phyloP scores from a whole-genome alignment of 768 basidiomycete species.

The Trametopsis cervina region DNA sequence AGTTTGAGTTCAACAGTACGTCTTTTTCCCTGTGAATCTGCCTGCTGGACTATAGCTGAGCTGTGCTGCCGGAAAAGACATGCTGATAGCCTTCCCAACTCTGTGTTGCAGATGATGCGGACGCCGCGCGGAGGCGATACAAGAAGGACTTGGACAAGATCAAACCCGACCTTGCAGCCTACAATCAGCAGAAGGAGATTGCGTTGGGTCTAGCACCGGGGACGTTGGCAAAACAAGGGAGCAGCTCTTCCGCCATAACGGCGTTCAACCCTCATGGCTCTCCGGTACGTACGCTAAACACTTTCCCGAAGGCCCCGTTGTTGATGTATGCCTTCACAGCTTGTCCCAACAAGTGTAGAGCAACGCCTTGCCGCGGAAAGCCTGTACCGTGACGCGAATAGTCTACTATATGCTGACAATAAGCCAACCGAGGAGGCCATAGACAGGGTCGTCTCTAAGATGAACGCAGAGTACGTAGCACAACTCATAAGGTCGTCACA shows the following conservation, averaged over 20 bases:
- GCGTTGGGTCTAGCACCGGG: slow-evolving; percentile 71
- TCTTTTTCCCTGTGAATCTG: slow-evolving; percentile 10
- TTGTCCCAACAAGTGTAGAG: slow-evolving; percentile 48
- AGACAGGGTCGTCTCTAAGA: slow-evolving; percentile 83
- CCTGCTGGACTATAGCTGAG: not conserved
- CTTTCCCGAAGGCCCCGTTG: slow-evolving; percentile 3
- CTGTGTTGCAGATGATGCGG: slow-evolving; percentile 67
- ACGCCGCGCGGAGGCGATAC: slow-evolving; percentile 83
- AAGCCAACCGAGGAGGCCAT: slow-evolving; percentile 95
- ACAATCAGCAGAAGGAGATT: slow-evolving; percentile 85
- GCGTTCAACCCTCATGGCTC: slow-evolving; percentile 47
- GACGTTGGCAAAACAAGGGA: slow-evolving; percentile 41
- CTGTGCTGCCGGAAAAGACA: not conserved
- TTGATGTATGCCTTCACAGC: slow-evolving; percentile 26
- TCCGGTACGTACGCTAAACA: slow-evolving; percentile 24
- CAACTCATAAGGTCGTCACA: not conserved
- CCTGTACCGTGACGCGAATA: slow-evolving; percentile 91
- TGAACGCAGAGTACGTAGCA: slow-evolving; percentile 82
- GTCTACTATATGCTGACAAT: slow-evolving; percentile 88
- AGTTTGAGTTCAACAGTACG: slow-evolving; percentile 90
- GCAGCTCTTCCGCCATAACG: slow-evolving; percentile 33
- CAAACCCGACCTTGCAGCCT: slow-evolving; percentile 81
- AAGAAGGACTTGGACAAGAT: slow-evolving; percentile 87
- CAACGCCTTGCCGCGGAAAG: slow-evolving; percentile 70
- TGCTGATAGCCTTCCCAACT: slow-evolving; percentile 2